Evolutionary conservation across 148 eudicot genomes (phyloP).

Genomic region (Heliamphora exappendiculata): DNA sequence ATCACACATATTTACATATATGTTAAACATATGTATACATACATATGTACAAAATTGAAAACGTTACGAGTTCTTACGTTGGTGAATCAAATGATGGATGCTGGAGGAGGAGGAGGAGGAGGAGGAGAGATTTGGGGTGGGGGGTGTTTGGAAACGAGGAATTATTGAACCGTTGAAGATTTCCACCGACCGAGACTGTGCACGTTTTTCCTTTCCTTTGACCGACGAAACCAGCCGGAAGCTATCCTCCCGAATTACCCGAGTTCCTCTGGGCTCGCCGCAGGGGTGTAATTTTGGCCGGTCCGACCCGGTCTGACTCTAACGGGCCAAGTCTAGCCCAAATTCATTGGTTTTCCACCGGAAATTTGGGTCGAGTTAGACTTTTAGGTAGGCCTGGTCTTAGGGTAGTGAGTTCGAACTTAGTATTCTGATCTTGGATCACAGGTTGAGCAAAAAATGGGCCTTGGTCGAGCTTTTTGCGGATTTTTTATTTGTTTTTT

Average conservation of each 20-base stretch:
- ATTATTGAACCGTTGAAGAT: background rate
- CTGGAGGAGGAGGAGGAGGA: background rate
- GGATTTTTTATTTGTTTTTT: no score
- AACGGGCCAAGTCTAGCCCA: no score
- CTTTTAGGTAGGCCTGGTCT: no score
- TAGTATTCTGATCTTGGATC: no score
- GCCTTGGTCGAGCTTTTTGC: no score
- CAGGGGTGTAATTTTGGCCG: no score
- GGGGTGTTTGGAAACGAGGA: background rate
- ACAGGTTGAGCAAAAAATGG: no score
- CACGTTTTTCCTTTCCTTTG: background rate
- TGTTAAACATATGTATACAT: background rate
- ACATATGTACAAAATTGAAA: background rate
- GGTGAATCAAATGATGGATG: background rate
- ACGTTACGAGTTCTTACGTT: background rate
- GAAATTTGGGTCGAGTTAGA: no score
- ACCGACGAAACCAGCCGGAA: background rate
- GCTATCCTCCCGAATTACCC: background rate
- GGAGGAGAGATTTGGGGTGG: no score
- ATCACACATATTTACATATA: background rate
- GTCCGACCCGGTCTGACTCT: no score
- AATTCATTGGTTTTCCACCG: no score
- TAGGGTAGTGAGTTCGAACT: no score
- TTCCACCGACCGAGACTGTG: background rate
- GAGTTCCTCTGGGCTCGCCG: background rate